Evolutionary conservation across 768 basidiomycete genomes (phyloP).

Genomic region (Russula sp.): DNA sequence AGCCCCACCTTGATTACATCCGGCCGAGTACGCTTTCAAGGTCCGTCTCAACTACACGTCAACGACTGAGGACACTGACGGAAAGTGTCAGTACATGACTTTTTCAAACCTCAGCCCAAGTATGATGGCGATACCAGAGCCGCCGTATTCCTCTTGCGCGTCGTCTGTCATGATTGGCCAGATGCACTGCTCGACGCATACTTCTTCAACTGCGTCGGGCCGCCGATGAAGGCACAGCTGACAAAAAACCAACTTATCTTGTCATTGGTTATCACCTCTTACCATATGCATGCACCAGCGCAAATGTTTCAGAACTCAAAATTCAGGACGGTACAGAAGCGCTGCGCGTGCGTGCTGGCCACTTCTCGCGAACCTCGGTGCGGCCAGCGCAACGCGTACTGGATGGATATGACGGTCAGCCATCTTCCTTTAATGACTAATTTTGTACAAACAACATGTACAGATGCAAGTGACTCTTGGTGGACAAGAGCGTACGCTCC

Average conservation of each 20-base stretch:
- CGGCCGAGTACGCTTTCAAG: slow-evolving; percentile 29
- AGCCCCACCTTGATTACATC: slow-evolving; percentile 28
- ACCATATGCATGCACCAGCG: slow-evolving; percentile 56
- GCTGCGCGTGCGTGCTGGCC: slow-evolving; percentile 55
- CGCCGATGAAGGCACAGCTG: slow-evolving; percentile 31
- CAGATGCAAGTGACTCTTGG: slow-evolving; percentile 72
- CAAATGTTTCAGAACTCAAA: slow-evolving; percentile 29
- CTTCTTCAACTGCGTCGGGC: slow-evolving; percentile 45
- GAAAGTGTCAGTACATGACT: slow-evolving; percentile 57
- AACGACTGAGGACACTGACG: neutral
- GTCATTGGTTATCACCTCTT: slow-evolving; percentile 71
- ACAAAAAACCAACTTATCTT: slow-evolving; percentile 47
- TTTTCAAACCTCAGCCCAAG: slow-evolving; percentile 58
- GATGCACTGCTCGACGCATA: slow-evolving; percentile 49
- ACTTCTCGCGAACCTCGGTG: slow-evolving; percentile 70
- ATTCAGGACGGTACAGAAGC: slow-evolving; percentile 50
- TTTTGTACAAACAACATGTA: neutral
- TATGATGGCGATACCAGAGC: slow-evolving; percentile 38
- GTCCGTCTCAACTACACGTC: slow-evolving; percentile 19
- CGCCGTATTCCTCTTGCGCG: slow-evolving; percentile 66
- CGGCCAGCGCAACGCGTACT: slow-evolving; percentile 68
- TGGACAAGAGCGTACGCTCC: slow-evolving; percentile 63
- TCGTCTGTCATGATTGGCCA: slow-evolving; percentile 78
- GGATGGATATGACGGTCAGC: slow-evolving; percentile 64
- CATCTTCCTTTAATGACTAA: neutral